Percentiles rank a stretch among this genome's conserved stretches.
phyloP scores from a whole-genome alignment of 1,284 basidiomycete genomes.

The Coriolopsis trogii region DNA sequence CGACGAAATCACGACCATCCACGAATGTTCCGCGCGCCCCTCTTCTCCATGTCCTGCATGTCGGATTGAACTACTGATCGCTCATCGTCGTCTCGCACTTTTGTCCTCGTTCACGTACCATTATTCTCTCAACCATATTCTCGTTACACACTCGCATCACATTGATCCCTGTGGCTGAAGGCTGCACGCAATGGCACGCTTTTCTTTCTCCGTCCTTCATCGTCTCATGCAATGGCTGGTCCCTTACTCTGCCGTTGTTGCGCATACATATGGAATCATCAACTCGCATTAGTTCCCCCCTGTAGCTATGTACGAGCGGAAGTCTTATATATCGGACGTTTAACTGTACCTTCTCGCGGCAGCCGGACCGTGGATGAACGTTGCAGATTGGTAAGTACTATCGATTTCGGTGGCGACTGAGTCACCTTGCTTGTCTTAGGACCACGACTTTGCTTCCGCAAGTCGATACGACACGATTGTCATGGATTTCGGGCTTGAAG shows the following conservation, averaged over 20 bases:
- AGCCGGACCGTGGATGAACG: no score
- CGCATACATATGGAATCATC: not conserved
- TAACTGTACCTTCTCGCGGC: no score
- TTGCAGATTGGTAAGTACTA: not conserved
- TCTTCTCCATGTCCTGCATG: not conserved
- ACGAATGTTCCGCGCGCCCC: not conserved
- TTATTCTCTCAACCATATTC: slow-evolving; percentile 19
- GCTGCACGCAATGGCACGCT: not conserved
- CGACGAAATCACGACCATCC: not conserved
- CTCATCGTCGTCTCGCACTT: not conserved
- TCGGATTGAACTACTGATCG: not conserved
- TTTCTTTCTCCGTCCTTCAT: not conserved
- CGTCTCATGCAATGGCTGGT: not conserved
- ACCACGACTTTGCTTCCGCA: not conserved
- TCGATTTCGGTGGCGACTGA: not conserved
- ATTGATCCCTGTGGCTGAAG: slow-evolving; percentile 15
- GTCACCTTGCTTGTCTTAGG: not conserved
- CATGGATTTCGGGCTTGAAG: slow-evolving; percentile 39
- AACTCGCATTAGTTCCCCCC: not conserved
- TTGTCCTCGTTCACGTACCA: not conserved
- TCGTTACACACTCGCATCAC: not conserved
- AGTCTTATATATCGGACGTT: no score
- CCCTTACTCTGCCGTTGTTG: not conserved
- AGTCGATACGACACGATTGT: no score
- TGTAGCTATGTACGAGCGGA: no score